Conservation (phyloP, 1,284 basidiomycete species). For the Taiwanofungus camphoratus region DNA sequence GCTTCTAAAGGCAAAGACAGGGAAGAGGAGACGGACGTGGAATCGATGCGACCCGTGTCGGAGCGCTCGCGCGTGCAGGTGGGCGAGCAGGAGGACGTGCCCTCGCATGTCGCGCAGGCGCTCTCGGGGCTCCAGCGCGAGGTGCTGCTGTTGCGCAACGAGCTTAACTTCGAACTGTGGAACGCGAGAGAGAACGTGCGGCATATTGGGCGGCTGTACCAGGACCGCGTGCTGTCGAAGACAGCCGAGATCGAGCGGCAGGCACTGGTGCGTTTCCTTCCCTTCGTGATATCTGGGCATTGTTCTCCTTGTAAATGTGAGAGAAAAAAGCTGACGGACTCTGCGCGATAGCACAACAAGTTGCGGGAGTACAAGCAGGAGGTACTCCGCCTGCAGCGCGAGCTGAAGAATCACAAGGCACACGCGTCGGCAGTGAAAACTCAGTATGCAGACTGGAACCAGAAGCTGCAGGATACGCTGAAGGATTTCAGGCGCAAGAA, state of each 20-base stretch:
- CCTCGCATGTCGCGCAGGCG: constrained; percentile 48
- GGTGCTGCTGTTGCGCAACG: constrained; percentile 64
- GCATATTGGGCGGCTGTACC: constrained; percentile 73
- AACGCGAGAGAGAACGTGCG: constrained; percentile 70
- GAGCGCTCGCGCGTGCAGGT: neutral
- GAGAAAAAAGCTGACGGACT: too few species aligned
- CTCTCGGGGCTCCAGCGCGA: constrained; percentile 69
- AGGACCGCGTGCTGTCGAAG: constrained; percentile 64
- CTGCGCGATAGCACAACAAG: constrained; percentile 76
- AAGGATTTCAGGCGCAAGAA: constrained; percentile 64
- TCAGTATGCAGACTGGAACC: constrained; percentile 69
- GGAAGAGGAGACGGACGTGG: constrained; percentile 4
- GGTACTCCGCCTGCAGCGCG: constrained; percentile 54
- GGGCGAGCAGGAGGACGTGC: constrained; percentile 21
- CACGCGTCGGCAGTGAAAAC: constrained; percentile 59
- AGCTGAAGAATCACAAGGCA: constrained; percentile 58
- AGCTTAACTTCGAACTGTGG: constrained; percentile 81
- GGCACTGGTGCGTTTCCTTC: constrained; percentile 52
- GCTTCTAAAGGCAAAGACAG: too few species aligned
- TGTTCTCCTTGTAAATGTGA: too few species aligned
- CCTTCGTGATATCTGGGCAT: neutral
- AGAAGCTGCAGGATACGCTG: constrained; percentile 60
- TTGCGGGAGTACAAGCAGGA: constrained; percentile 65
- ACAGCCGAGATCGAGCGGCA: constrained; percentile 76
- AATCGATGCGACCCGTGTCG: neutral